These are phyloP conservation scores for Metschnikowia lachancei DNA, from an alignment of 805 yeast species.

Conservation along the genomic window DNA sequence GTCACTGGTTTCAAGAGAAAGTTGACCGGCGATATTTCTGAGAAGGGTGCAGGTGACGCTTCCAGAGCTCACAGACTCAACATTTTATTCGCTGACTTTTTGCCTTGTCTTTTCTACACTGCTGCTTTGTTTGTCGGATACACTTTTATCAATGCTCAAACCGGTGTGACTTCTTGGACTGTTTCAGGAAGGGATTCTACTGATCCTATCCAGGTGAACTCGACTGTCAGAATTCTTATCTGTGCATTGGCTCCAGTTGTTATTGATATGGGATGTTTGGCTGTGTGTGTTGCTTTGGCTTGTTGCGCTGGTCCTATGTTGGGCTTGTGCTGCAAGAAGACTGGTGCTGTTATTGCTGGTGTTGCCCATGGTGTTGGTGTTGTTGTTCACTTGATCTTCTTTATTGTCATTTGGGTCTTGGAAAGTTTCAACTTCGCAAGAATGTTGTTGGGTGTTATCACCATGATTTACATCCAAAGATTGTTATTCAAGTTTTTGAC, in stretches of 20 bases:
- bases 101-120: constrained; percentile 69
- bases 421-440: constrained; percentile 89
- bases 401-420: constrained; percentile 94
- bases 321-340: constrained; percentile 93
- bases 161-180: constrained; percentile 60
- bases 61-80: constrained; percentile 78
- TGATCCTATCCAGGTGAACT: constrained; percentile 54
- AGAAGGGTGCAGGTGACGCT: constrained; percentile 64
- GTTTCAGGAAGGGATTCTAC: constrained; percentile 32
- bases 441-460: constrained; percentile 80
- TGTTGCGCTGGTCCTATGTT: constrained; percentile 98
- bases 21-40: constrained; percentile 63
- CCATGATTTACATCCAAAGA: constrained; percentile 86
- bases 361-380: constrained; percentile 96
- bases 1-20: constrained; percentile 88
- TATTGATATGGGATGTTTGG: constrained; percentile 81
- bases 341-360: constrained; percentile 94
- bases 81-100: constrained; percentile 73
- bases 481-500: constrained; percentile 82
- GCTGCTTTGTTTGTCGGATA: constrained; percentile 72
- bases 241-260: constrained; percentile 90
- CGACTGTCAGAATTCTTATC: constrained; percentile 66
- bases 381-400: constrained; percentile 78
- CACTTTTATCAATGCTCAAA: constrained; percentile 81
- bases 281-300: constrained; percentile 73